Evolutionary conservation across 2,329 filamentous ascomycete species (phyloP).

Genomic region (Gremmenia infestans): DNA sequence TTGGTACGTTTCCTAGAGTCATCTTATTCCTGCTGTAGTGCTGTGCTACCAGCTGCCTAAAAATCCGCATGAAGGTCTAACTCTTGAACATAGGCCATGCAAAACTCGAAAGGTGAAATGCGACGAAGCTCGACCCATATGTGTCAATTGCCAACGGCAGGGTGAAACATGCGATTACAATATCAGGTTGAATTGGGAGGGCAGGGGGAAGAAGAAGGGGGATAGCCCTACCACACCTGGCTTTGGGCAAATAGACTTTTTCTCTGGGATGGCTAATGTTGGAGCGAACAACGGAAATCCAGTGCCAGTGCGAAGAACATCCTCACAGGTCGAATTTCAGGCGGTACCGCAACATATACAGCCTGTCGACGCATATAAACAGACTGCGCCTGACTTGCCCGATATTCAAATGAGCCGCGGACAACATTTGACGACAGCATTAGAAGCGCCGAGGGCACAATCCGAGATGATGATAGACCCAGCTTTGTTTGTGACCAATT

Average conservation of each 20-base stretch:
- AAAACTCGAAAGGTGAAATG: constrained; percentile 78
- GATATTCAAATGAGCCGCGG: neutral
- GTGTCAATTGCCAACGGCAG: constrained; percentile 66
- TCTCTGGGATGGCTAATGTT: constrained; percentile 3
- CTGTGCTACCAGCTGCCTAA: neutral
- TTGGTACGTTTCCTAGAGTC: constrained; percentile 44
- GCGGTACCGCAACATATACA: neutral
- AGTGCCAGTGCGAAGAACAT: neutral
- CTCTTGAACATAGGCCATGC: constrained; percentile 56
- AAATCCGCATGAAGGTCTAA: neutral
- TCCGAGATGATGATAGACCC: constrained; percentile 18
- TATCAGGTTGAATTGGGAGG: constrained; percentile 77
- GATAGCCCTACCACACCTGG: constrained; percentile 25
- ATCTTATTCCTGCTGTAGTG: neutral
- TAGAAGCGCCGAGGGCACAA: neutral
- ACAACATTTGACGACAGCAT: neutral
- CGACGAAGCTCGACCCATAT: constrained; percentile 70
- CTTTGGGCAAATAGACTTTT: constrained; percentile 13
- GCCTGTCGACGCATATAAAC: neutral
- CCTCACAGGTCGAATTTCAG: neutral
- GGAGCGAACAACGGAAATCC: neutral
- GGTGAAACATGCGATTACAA: constrained; percentile 75
- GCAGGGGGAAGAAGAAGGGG: constrained; percentile 57
- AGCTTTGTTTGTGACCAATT: constrained; percentile 7
- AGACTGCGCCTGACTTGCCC: neutral